These are phyloP conservation scores for Pythium aristosporum DNA, from an alignment of 352 stramenopile genomes.

Conservation along the genomic window DNA sequence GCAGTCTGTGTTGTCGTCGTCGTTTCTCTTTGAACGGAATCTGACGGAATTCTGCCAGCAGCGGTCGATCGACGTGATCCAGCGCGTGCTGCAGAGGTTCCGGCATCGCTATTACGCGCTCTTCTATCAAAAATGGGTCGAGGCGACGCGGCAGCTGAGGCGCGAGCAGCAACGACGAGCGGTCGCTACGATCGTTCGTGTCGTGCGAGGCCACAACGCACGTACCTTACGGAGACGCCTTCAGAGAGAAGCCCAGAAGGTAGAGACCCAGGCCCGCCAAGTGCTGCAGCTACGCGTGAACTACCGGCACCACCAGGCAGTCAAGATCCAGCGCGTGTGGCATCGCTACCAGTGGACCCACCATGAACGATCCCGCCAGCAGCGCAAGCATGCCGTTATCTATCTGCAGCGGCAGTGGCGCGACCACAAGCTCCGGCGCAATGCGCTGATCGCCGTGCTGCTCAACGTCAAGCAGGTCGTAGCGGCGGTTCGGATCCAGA, in stretches of 20 bases:
- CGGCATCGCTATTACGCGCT: conserved; percentile 53
- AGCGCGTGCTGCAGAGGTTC: conserved; percentile 41
- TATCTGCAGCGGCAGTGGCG: conserved; percentile 42
- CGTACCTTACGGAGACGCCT: conserved; percentile 32
- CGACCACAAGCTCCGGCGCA: conserved; percentile 34
- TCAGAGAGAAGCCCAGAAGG: conserved; percentile 23
- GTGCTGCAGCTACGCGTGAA: conserved; percentile 40
- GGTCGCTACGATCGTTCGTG: conserved; percentile 32
- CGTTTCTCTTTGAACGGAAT: conserved; percentile 65
- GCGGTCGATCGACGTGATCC: conserved; percentile 43
- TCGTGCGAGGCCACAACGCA: conserved; percentile 42
- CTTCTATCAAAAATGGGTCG: conserved; percentile 43
- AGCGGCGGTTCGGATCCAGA: conserved; percentile 45
- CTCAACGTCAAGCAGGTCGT: conserved; percentile 32
- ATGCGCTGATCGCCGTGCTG: conserved; percentile 40
- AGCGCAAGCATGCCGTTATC: conserved; percentile 28
- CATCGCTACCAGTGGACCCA: conserved; percentile 31
- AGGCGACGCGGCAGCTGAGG: conserved; percentile 26
- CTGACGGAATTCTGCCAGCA: conserved; percentile 41
- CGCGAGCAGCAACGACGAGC: conserved; percentile 33
- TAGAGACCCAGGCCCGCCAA: conserved; percentile 32
- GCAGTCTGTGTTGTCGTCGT: conserved; percentile 40
- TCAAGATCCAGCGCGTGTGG: conserved; percentile 55
- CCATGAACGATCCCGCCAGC: conserved; percentile 20
- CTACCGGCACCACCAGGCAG: conserved; percentile 45